Base-by-base conservation (phyloP, 148 eudicot species). In the Heliamphora exappendiculata region DNA sequence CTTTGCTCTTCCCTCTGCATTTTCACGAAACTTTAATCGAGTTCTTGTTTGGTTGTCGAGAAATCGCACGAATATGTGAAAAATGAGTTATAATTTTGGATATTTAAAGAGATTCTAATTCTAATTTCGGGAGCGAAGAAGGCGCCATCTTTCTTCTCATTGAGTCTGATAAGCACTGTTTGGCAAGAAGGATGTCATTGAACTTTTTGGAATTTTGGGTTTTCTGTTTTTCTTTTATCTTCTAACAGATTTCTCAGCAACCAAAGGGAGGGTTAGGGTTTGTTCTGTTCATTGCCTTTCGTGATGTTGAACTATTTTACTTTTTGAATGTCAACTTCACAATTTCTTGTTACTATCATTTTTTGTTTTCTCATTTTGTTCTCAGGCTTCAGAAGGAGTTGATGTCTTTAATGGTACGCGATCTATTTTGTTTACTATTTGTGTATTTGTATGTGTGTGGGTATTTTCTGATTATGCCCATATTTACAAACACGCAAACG, bases 361-460 rank as follows among this genome's bases (percentile, higher is more conserved):
- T 14, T 66, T 33, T 66, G n/a, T n/a, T n/a, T n/a, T n/a, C n/a
- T 73, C 51, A 49, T 36, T 73, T 36, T 66, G 3, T 75, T 82
- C 47, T 75, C 79, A 86, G 88, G 88, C 81, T 86, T 70, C 88
- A 83, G 75, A 86, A 86, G 78, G 88, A 86, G 78, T 83, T 86
- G 57, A 86, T 86, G 88, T 78, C 88, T 54, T 80, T 86, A 57
- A 86, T 86, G 88, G 88, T 86, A 76, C 34, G 76, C 67, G 2
- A 3, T 59, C 37, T 20, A 26, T 54, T 28, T 20, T 73, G 39
- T 51, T 54, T 55, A 4, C 29, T 12, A 11, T 42, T 26, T 17
- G 26, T 62, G 6, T 45, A 45, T n/a, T 31, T 75, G 6, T 22
- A 9, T 45, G 33, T 70, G 37, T 29, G 3, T 41, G 14, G 45